phyloP scores from a whole-genome alignment of 2,329 filamentous ascomycete species.

The Fusarium fracticaudum region DNA sequence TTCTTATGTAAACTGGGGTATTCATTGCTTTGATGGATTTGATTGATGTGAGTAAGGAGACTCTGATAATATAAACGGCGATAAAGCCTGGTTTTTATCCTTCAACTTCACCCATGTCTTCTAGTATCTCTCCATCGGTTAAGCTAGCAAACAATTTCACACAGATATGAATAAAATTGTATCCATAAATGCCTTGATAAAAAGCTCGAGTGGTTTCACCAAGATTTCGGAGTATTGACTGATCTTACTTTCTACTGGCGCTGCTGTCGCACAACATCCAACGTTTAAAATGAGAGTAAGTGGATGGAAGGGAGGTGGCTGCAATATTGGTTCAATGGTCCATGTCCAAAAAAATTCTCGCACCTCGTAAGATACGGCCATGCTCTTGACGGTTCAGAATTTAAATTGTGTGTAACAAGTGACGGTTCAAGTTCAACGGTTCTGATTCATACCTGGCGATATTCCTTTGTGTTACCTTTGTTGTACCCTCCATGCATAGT shows the following conservation, averaged over 20 bases:
- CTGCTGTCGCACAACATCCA: constrained; percentile 30
- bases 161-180: constrained; percentile 1
- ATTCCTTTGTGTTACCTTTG: not conserved
- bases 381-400: not conserved
- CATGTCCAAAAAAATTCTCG: not conserved
- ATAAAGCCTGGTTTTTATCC: not conserved
- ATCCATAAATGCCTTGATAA: not conserved
- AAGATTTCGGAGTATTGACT: constrained; percentile 24
- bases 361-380: not conserved
- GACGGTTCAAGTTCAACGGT: constrained; percentile 7
- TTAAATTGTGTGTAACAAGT: constrained; percentile 7
- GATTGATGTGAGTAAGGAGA: not conserved
- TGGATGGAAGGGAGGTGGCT: constrained; percentile 10
- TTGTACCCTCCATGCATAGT: constrained; percentile 9
- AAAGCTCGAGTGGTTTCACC: constrained; percentile 14
- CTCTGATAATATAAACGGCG: not conserved
- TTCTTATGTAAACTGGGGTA: not conserved
- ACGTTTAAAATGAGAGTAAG: constrained; percentile 21
- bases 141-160: not conserved
- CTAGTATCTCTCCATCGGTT: not conserved
- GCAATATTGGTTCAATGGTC: constrained; percentile 13
- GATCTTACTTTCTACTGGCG: constrained; percentile 18
- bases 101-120: not conserved
- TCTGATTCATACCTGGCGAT: not conserved
- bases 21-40: not conserved